Percentiles rank a stretch among this genome's conserved stretches.
These are phyloP conservation scores for Spathaspora sp. DNA, from an alignment of 805 yeast genomes.

Conservation along the genomic window DNA sequence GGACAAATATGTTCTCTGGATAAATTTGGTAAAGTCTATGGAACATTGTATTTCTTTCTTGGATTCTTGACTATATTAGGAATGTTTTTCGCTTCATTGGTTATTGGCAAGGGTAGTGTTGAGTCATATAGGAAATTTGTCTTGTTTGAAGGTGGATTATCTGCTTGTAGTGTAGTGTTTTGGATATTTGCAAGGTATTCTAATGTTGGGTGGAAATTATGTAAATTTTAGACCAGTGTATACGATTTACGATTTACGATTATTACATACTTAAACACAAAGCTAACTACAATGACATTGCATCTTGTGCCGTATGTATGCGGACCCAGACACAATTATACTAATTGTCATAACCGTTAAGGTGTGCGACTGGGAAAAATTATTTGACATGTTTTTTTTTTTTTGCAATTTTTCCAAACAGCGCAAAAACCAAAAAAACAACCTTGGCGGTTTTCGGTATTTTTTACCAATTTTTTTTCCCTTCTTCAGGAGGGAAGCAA, in stretches of 20 bases:
- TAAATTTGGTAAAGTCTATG: conserved; percentile 53
- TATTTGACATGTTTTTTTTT: neutral
- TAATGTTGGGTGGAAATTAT: conserved; percentile 41
- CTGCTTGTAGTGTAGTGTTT: conserved; percentile 31
- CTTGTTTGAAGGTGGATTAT: conserved; percentile 39
- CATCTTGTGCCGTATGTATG: neutral
- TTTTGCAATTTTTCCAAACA: neutral
- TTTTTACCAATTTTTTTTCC: neutral
- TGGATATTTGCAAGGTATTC: conserved; percentile 44
- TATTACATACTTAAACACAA: neutral
- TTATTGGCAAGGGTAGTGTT: conserved; percentile 21
- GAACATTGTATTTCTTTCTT: conserved; percentile 44
- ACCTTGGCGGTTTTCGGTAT: neutral
- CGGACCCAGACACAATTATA: neutral
- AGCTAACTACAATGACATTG: neutral
- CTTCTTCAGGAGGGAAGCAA: neutral
- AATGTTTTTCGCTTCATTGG: conserved; percentile 23
- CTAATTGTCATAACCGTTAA: neutral
- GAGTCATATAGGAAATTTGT: conserved; percentile 41
- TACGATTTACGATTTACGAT: neutral
- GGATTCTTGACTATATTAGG: conserved; percentile 28
- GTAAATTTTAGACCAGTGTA: conserved; percentile 17
- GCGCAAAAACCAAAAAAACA: neutral
- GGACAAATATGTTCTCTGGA: conserved; percentile 56
- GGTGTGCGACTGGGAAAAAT: neutral